A percentile compares a stretch with the other conserved stretches of the same genome.
These are phyloP conservation scores for Phytophthora sp. DNA, from an alignment of 352 stramenopile species.

Conservation along the genomic window DNA sequence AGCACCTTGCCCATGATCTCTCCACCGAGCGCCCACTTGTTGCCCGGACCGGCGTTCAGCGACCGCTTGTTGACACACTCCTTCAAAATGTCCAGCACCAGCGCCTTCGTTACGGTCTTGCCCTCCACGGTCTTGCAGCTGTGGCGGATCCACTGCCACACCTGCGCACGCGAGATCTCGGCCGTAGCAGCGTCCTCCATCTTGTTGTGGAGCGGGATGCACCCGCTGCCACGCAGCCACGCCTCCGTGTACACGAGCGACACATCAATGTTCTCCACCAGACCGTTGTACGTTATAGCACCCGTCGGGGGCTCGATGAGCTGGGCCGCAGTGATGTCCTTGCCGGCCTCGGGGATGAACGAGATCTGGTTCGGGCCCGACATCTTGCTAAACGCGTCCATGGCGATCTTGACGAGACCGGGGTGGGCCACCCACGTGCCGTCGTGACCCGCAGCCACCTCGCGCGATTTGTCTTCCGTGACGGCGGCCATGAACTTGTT, in stretches of 20 bases:
- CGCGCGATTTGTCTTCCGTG: slow-evolving; percentile 90
- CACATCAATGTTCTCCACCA: slow-evolving; percentile 92
- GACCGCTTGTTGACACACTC: slow-evolving; percentile 69
- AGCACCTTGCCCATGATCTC: slow-evolving; percentile 75
- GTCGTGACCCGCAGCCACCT: slow-evolving; percentile 94
- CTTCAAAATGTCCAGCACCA: slow-evolving; percentile 68
- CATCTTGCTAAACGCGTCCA: slow-evolving; percentile 96
- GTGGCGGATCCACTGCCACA: slow-evolving; percentile 93
- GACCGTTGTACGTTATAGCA: slow-evolving; percentile 82
- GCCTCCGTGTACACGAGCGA: slow-evolving; percentile 95
- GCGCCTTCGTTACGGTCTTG: slow-evolving; percentile 67
- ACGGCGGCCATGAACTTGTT: slow-evolving; percentile 90
- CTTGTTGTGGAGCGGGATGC: slow-evolving; percentile 94
- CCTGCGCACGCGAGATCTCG: slow-evolving; percentile 94
- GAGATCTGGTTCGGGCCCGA: slow-evolving; percentile 92
- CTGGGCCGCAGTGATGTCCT: slow-evolving; percentile 62
- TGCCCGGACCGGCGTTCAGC: slow-evolving; percentile 43
- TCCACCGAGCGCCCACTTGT: slow-evolving; percentile 73
- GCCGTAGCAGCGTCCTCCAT: slow-evolving; percentile 96
- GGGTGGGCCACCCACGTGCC: slow-evolving; percentile 97
- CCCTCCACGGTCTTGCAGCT: slow-evolving; percentile 70
- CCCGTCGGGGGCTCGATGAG: slow-evolving; percentile 69
- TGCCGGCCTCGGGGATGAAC: slow-evolving; percentile 57
- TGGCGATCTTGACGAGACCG: slow-evolving; percentile 92
- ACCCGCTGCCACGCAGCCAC: slow-evolving; percentile 93